phyloP scores from a whole-genome alignment of 2,329 filamentous ascomycete species.

The Dactylellina drechsleri region DNA sequence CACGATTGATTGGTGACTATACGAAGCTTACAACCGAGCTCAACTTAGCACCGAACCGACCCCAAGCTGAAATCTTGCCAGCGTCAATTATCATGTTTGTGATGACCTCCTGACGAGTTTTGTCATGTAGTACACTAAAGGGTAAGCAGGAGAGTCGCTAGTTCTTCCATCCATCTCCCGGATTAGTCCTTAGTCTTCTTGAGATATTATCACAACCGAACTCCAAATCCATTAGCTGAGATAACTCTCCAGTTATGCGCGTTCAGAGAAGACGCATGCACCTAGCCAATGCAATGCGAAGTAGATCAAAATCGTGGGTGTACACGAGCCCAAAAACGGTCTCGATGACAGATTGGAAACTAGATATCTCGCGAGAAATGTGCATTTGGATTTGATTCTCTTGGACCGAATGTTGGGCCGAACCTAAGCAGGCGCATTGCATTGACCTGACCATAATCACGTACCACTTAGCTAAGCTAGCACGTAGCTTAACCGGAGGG shows the following conservation, averaged over 20 bases:
- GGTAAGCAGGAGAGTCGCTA: slow-evolving; percentile 17
- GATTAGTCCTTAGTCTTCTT: slow-evolving; percentile 31
- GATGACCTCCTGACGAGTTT: slow-evolving; percentile 1
- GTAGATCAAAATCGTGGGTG: slow-evolving; percentile 36
- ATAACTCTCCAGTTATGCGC: slow-evolving; percentile 22
- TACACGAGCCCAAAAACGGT: slow-evolving; percentile 17
- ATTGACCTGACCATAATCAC: not conserved
- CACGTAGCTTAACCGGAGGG: not conserved
- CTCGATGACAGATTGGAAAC: slow-evolving; percentile 4
- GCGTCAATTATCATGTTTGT: not conserved
- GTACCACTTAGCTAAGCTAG: not conserved
- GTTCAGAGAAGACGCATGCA: slow-evolving; percentile 43
- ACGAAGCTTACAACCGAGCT: not conserved
- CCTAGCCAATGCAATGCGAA: slow-evolving; percentile 50
- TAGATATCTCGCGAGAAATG: not conserved
- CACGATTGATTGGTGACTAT: not conserved
- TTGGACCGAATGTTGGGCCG: not conserved
- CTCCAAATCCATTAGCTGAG: slow-evolving; percentile 17
- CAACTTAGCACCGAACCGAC: not conserved
- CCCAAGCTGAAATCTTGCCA: slow-evolving; percentile 2
- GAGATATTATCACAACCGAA: slow-evolving; percentile 21
- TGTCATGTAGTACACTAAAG: slow-evolving; percentile 17
- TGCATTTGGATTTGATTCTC: not conserved
- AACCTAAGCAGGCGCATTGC: not conserved
- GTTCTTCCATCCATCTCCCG: slow-evolving; percentile 12